Base-by-base conservation (phyloP, 371 early-diverging fungal genomes). In the Mucor racemosus region DNA sequence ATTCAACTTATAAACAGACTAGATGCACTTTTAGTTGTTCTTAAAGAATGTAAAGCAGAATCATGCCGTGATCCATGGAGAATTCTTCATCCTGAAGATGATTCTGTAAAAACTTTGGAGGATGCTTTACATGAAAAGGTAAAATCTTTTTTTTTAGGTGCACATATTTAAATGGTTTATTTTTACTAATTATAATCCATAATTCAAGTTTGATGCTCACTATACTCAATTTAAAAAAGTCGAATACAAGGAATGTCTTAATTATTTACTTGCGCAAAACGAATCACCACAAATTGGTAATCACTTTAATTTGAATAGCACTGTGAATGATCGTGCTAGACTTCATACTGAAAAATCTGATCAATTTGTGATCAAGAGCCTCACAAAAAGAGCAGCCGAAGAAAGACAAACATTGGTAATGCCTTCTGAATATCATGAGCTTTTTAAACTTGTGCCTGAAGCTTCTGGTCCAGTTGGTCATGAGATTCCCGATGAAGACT, bases 21-120 rank as follows among this genome's bases (percentile, higher is more conserved):
- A 50, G 87, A 90, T 75, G 89, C 90, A 3, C 69, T 88, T 39
- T 58, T 90, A 41, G 65, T 75, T n/a, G 86, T 86, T 5, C 64
- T 86, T 4, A 77, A 84, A 35, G 69, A 79, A 34, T 90, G 90
- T 66, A 78, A 84, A 35, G 87, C 85, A 0, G 76, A 78, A 3
- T 79, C 77, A 1, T 89, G 90, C 63, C 84, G 85, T 39, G 74
- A 87, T 48, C 90, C 90, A n/a, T 89, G 88, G 88, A 65, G 69
- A 0, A 69, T 76, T 1, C 70, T 89, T 17, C 87, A 85, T 71
- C 73, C 74, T 21, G 62, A 66, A 9, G 71, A 77, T 26, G 34
- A 48, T 11, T 48, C 58, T 26, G 76, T 79, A n/a, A 71, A 66
- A 55, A 74, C 72, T 11, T 55, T 75, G 31, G 44, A 67, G 3